Evolutionary conservation across 164 flowering plant genomes (phyloP).

Genomic region (Cinnamomum micranthum): DNA sequence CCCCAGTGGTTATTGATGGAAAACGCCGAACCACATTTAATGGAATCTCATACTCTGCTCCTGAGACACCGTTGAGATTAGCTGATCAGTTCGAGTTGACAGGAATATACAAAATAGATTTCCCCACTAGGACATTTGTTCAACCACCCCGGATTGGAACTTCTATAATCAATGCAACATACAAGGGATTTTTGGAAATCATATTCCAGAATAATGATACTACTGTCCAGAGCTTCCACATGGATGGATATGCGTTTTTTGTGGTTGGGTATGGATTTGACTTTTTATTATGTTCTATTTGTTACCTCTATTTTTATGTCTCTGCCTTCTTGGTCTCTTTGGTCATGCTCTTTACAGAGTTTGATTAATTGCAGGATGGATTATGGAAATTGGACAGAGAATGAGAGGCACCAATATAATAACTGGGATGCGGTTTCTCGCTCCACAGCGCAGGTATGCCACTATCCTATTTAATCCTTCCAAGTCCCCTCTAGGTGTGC

Average conservation of each 20-base stretch:
- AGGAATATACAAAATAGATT: conserved; percentile 78
- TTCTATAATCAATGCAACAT: conserved; percentile 85
- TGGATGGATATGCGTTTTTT: conserved; percentile 89
- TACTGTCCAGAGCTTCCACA: conserved; percentile 76
- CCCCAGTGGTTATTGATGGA: conserved; percentile 63
- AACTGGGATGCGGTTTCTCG: conserved; percentile 89
- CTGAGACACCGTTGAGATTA: conserved; percentile 77
- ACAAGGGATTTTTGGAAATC: conserved; percentile 85
- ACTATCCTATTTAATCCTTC: no score
- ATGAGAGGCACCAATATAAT: conserved; percentile 72
- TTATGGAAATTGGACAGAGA: conserved; percentile 78
- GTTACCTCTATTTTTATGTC: not conserved
- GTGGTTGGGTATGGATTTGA: conserved; percentile 76
- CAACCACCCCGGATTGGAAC: conserved; percentile 62
- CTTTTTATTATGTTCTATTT: not conserved
- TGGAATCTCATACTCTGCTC: conserved; percentile 74
- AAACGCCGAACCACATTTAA: conserved; percentile 59
- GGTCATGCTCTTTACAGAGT: not conserved
- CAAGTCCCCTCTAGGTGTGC: not conserved
- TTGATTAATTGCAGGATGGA: conserved; percentile 59
- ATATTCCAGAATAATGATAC: conserved; percentile 90
- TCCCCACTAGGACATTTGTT: conserved; percentile 62
- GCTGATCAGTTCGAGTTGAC: conserved; percentile 67
- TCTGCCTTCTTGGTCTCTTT: no score
- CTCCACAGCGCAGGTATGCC: conserved; percentile 53